Conservation (phyloP, 805 yeast genomes). For the Teunomyces gatunensis region DNA sequence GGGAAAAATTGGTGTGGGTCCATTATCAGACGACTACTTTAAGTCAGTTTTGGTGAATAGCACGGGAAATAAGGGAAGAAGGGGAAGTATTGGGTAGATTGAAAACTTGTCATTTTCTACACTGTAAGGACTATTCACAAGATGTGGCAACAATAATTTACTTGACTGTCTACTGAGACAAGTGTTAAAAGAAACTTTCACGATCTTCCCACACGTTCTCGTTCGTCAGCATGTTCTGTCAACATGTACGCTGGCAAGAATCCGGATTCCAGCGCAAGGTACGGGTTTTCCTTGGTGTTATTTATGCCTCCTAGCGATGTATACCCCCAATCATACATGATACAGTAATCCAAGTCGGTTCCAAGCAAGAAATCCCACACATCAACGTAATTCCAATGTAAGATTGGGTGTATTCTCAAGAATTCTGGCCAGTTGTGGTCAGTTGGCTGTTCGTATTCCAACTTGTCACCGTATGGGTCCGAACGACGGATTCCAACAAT, state of each 20-base stretch:
- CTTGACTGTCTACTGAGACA: no score
- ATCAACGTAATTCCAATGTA: constrained; percentile 82
- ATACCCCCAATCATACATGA: constrained; percentile 76
- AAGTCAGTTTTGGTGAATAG: constrained; percentile 12
- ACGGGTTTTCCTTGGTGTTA: constrained; percentile 73
- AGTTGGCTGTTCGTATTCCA: constrained; percentile 65
- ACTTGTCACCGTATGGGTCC: constrained; percentile 74
- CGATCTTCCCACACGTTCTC: constrained; percentile 43
- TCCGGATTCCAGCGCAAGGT: constrained; percentile 20
- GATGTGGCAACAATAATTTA: not conserved
- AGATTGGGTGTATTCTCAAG: constrained; percentile 78
- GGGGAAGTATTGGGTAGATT: constrained; percentile 8
- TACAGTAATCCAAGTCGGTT: constrained; percentile 65
- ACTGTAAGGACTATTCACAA: constrained; percentile 1
- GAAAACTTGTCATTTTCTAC: not conserved
- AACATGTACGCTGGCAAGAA: constrained; percentile 59
- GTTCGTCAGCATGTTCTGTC: constrained; percentile 58
- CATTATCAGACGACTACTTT: constrained; percentile 49
- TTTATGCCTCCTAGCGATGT: constrained; percentile 84
- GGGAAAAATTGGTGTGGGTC: constrained; percentile 81
- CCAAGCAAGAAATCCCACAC: constrained; percentile 79
- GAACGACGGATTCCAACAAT: constrained; percentile 85
- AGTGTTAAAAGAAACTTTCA: no score
- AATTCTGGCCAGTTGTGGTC: constrained; percentile 93
- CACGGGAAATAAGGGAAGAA: constrained; percentile 9